These are phyloP conservation scores for Jatropha multifida DNA, from an alignment of 441 rosid genomes.

Conservation along the genomic window DNA sequence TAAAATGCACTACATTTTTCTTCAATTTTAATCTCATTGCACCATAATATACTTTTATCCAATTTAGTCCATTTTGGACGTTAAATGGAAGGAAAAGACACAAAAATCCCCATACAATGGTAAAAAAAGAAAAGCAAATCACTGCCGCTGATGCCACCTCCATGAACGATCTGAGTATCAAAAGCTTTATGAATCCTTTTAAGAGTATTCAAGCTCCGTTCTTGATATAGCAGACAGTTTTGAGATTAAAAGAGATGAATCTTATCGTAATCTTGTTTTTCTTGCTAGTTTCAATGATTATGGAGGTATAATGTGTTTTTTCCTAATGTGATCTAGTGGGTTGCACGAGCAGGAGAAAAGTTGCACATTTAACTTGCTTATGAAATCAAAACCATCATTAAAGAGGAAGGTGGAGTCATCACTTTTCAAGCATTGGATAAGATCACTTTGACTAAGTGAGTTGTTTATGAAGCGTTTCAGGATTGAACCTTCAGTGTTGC, in stretches of 20 bases:
- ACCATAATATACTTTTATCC: too few relatives aligned
- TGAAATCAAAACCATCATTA: constrained; percentile 51
- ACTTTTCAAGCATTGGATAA: constrained; percentile 50
- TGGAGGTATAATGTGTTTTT: constrained; percentile 66
- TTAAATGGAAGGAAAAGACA: too few relatives aligned
- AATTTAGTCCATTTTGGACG: too few relatives aligned
- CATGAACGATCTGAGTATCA: constrained; percentile 33
- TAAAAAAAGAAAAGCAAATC: too few relatives aligned
- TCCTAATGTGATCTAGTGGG: constrained; percentile 48
- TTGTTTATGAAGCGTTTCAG: constrained; percentile 54
- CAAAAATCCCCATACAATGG: too few relatives aligned
- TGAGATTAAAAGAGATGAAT: constrained; percentile 56
- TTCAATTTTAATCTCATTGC: too few relatives aligned
- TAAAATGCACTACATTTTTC: too few relatives aligned
- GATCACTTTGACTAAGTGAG: constrained; percentile 63
- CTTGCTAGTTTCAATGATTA: constrained; percentile 60
- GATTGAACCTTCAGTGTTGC: constrained; percentile 57
- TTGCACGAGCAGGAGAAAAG: constrained; percentile 44
- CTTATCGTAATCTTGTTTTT: constrained; percentile 61
- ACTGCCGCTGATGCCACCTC: too few relatives aligned
- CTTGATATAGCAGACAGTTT: constrained; percentile 50
- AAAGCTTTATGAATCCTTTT: constrained; percentile 52
- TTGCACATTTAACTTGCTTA: constrained; percentile 47
- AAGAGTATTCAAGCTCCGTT: constrained; percentile 29
- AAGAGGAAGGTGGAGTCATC: constrained; percentile 45